Percentiles rank a stretch among this genome's conserved stretches.
Evolutionary conservation across 371 early-diverging fungal genomes (phyloP).

Genomic region (Aphelidium insulamus): DNA sequence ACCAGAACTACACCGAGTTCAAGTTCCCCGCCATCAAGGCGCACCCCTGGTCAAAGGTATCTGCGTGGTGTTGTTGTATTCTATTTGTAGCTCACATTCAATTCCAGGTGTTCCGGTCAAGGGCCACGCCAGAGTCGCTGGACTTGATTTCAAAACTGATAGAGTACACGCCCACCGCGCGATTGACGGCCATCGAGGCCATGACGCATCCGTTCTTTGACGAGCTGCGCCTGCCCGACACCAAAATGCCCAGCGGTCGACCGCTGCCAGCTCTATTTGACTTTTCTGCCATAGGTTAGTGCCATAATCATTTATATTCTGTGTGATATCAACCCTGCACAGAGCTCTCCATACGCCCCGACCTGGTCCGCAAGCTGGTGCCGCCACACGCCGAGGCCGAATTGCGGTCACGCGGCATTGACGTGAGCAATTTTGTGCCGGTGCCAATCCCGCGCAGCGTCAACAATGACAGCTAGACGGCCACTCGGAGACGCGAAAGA

Average conservation of each 20-base stretch:
- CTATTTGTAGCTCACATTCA: slow-evolving; percentile 4
- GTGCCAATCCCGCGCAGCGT: no score
- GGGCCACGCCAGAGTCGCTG: slow-evolving; percentile 66
- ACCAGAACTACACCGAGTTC: slow-evolving; percentile 90
- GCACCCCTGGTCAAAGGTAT: slow-evolving; percentile 59
- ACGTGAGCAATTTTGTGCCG: slow-evolving; percentile 34
- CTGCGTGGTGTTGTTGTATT: background rate
- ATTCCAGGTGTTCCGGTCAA: slow-evolving; percentile 54
- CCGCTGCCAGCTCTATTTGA: slow-evolving; percentile 75
- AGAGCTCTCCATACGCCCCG: slow-evolving; percentile 60
- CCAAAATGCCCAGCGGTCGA: slow-evolving; percentile 49
- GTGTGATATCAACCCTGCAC: slow-evolving; percentile 1
- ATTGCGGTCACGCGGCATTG: slow-evolving; percentile 30
- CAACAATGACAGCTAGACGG: no score
- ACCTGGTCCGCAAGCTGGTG: slow-evolving; percentile 35
- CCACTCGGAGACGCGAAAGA: no score
- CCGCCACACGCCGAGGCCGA: slow-evolving; percentile 39
- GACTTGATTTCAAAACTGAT: slow-evolving; percentile 67
- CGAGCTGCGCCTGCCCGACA: slow-evolving; percentile 64
- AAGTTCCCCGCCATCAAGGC: slow-evolving; percentile 94
- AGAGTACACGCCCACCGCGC: slow-evolving; percentile 77
- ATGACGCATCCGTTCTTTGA: slow-evolving; percentile 93
- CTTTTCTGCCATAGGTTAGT: slow-evolving; percentile 54
- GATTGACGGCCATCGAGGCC: slow-evolving; percentile 82
- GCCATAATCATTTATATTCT: background rate